Percentiles rank a stretch among this genome's conserved stretches.
These are phyloP conservation scores for Aspergillus latus DNA, from an alignment of 2,329 filamentous ascomycete genomes.

Conservation along the genomic window DNA sequence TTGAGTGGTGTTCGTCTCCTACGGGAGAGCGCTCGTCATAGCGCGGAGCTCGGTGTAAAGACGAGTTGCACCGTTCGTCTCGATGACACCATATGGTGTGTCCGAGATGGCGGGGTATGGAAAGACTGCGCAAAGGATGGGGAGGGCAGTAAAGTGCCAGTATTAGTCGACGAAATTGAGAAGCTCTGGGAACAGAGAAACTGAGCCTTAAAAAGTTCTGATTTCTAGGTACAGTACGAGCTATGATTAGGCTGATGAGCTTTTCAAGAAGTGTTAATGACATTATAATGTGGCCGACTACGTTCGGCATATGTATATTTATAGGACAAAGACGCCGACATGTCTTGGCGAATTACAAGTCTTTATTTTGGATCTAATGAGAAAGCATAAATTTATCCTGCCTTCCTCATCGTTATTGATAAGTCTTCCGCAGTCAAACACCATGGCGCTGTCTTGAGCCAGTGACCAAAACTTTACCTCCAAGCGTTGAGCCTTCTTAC, in stretches of 20 bases:
- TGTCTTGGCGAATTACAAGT: not conserved
- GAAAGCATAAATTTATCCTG: not conserved
- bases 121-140: constrained; percentile 70
- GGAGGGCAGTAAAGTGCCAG: constrained; percentile 51
- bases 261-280: not conserved
- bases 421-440: not conserved
- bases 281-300: not conserved
- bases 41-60: constrained; percentile 60
- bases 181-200: constrained; percentile 57
- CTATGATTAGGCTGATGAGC: not conserved
- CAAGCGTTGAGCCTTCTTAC: not conserved
- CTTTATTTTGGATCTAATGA: not conserved
- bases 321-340: not conserved
- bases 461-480: not conserved
- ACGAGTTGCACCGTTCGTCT: constrained; percentile 79
- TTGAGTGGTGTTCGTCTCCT: constrained; percentile 48
- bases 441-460: not conserved
- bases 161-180: constrained; percentile 75
- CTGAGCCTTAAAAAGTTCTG: constrained; percentile 10
- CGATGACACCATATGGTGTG: constrained; percentile 76
- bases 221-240: not conserved
- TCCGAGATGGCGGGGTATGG: constrained; percentile 78
- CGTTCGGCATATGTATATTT: not conserved
- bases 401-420: not conserved
- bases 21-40: constrained; percentile 52